Evolutionary conservation across 2,329 filamentous ascomycete species (phyloP), one percentile per base, ranked within the genome.

Genomic region (Fusarium coicis): DNA sequence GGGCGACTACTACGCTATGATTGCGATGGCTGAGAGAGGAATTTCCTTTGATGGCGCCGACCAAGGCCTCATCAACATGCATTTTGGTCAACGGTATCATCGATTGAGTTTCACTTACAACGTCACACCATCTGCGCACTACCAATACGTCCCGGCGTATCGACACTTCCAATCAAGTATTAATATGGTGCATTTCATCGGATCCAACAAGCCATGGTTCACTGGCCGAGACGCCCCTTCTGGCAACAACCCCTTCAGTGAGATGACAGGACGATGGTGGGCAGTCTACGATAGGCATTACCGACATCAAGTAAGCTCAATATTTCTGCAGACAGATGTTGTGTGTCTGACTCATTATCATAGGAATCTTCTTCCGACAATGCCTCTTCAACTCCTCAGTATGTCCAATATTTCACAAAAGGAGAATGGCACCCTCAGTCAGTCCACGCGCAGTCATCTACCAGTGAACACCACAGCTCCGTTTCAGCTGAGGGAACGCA

Each of bases 41-140:
- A 93, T 96, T 80, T 98, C 95, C 73, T 99, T 99, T 79, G 96
- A 99, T 81, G 96, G 96, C 54, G 96, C 96, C 42, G 96, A 99
- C 80, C 96, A 99, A 83, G 96, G 96, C 62, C 86, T 99, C 57
- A 85, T 99, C 76, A 99, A 99, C 82, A 95, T 97, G 88, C 93
- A 98, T 83, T 99, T 96, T 84, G 89, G 92, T 83, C 86, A 92
- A 80, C 89, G 89, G 68, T 97, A 92, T 89, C 92, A 98, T 82
- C 91, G 95, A 74, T 84, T 99, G 79, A 95, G 93, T 83, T 99
- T 99, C 83, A 92, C 92, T 56, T 99, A 98, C 86, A 99, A 99
- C 81, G 96, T 96, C 82, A 99, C 96, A 0, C 96, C 96, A 2
- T 98, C 94, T 71, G 95, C 93, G 30, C 95, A 97, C 81, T 99